These are phyloP conservation scores for Coemansia reversa DNA, from an alignment of 192 early-diverging fungal genomes.

Conservation along the genomic window DNA sequence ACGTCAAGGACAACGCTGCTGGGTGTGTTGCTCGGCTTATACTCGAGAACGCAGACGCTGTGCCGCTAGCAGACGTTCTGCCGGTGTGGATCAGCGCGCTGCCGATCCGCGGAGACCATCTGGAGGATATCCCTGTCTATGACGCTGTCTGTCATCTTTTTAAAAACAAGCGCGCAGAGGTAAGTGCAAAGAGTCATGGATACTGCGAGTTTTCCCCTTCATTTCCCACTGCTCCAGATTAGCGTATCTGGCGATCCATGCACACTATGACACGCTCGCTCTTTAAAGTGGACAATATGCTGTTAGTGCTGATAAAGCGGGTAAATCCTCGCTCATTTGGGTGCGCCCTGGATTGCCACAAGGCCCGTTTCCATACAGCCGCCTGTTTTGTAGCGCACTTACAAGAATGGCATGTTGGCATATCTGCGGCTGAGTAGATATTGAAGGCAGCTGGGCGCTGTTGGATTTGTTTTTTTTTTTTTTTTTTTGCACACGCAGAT, in stretches of 20 bases:
- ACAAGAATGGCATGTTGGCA: not conserved
- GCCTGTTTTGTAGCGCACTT: not conserved
- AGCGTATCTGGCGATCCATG: not conserved
- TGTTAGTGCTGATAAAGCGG: conserved; percentile 4
- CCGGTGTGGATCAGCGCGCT: conserved; percentile 65
- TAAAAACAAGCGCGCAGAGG: conserved; percentile 41
- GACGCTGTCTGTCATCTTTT: conserved; percentile 68
- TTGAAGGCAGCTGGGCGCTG: not conserved
- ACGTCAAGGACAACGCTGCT: conserved; percentile 70
- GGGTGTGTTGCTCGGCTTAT: conserved; percentile 79
- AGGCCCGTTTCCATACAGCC: not conserved
- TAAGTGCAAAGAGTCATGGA: conserved; percentile 20
- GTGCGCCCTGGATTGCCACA: conserved; percentile 8
- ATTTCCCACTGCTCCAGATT: not conserved
- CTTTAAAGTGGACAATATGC: not conserved
- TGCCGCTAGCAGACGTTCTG: conserved; percentile 70
- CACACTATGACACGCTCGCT: not conserved
- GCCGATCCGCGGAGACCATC: conserved; percentile 73
- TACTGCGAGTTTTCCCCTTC: not conserved
- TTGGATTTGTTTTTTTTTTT: not conserved
- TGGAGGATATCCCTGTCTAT: conserved; percentile 78
- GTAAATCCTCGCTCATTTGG: not conserved
- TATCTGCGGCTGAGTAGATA: not conserved
- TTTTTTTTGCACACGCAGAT: not conserved
- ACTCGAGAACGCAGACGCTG: conserved; percentile 63